Evolutionary conservation across 139 green algal genomes (phyloP).

Genomic region (Cymbomonas tetramitiformis): DNA sequence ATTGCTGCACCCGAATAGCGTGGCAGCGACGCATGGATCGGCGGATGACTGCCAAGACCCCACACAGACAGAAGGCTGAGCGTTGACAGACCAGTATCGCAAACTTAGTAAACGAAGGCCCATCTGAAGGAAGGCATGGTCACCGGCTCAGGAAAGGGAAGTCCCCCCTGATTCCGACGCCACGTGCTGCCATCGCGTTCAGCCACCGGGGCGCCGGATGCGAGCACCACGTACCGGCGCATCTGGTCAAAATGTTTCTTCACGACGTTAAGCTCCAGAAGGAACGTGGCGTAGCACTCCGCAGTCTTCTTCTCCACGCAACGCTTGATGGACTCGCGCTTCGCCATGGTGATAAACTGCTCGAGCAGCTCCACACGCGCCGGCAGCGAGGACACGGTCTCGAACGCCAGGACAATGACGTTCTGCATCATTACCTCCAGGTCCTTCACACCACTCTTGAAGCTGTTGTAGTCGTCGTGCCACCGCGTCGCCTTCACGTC

Average conservation of each 20-base stretch:
- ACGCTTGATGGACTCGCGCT: slow-evolving; percentile 40
- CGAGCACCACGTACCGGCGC: too few species aligned
- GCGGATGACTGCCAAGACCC: too few species aligned
- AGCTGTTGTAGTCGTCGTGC: slow-evolving; percentile 77
- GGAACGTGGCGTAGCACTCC: slow-evolving; percentile 47
- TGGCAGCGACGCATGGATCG: slow-evolving; percentile 46
- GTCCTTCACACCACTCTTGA: slow-evolving; percentile 69
- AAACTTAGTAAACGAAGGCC: too few species aligned
- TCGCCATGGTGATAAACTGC: slow-evolving; percentile 45
- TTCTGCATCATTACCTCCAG: slow-evolving; percentile 38
- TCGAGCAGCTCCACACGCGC: slow-evolving; percentile 20
- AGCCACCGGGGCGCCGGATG: too few species aligned
- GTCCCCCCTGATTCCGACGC: too few species aligned
- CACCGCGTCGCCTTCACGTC: slow-evolving; percentile 64
- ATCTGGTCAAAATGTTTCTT: slow-evolving; percentile 32
- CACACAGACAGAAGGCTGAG: too few species aligned
- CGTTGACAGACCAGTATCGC: too few species aligned
- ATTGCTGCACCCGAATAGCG: slow-evolving; percentile 48
- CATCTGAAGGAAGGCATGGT: too few species aligned
- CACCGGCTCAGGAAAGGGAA: too few species aligned
- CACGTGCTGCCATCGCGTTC: too few species aligned
- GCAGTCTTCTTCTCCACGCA: slow-evolving; percentile 56
- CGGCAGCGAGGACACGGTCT: slow-evolving; percentile 6
- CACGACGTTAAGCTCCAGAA: slow-evolving; percentile 57
- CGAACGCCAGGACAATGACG: slow-evolving; percentile 40